Evolutionary conservation across 1,139 yeast genomes (phyloP).

Genomic region (Fermentozyma sake): DNA sequence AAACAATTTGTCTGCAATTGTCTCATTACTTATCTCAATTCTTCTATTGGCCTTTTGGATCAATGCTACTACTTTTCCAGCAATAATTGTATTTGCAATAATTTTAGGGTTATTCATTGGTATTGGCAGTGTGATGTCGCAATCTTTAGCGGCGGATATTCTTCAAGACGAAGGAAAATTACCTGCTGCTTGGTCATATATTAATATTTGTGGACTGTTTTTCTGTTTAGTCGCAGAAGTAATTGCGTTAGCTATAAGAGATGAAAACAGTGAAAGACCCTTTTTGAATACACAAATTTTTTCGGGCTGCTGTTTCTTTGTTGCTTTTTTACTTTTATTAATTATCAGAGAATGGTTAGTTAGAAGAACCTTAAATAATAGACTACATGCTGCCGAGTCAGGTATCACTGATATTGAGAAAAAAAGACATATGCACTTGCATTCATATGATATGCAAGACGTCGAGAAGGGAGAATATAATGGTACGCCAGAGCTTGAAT

Average conservation of each 20-base stretch:
- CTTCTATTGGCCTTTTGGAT: constrained; percentile 50
- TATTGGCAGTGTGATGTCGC: constrained; percentile 61
- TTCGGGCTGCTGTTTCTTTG: constrained; percentile 46
- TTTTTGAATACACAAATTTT: constrained; percentile 58
- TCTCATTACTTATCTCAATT: constrained; percentile 28
- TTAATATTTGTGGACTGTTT: constrained; percentile 45
- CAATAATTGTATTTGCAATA: constrained; percentile 48
- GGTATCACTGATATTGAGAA: too few relatives aligned
- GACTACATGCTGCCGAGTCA: too few relatives aligned
- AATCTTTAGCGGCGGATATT: constrained; percentile 56
- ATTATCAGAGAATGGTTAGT: constrained; percentile 29
- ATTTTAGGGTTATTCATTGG: constrained; percentile 55
- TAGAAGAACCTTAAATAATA: constrained; percentile 11
- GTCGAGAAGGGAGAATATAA: too few relatives aligned
- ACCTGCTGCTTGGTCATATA: constrained; percentile 57
- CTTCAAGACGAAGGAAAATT: constrained; percentile 32
- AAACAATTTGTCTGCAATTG: constrained; percentile 40
- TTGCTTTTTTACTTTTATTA: constrained; percentile 22
- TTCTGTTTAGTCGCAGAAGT: constrained; percentile 44
- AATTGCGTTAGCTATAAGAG: constrained; percentile 42
- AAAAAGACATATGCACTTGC: too few relatives aligned
- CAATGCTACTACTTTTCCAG: constrained; percentile 45
- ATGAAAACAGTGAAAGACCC: constrained; percentile 31
- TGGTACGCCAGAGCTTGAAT: background rate
- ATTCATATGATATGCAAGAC: too few relatives aligned